A percentile compares a stretch with the other conserved stretches of the same genome.
phyloP scores from a whole-genome alignment of 169 alveolate genomes.

The Plasmodium gaboni region DNA sequence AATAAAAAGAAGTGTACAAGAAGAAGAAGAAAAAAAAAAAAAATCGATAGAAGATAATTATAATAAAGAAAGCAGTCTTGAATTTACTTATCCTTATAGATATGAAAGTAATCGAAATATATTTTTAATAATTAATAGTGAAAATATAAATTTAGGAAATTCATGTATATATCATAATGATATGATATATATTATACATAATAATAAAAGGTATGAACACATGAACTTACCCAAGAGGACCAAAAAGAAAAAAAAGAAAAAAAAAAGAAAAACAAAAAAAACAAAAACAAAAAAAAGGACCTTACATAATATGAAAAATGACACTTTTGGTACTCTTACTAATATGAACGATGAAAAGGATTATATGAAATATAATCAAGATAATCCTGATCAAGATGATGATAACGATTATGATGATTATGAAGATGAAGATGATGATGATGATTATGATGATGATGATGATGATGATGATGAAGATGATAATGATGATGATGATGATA shows the following conservation, averaged over 20 bases:
- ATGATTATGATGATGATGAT: neutral
- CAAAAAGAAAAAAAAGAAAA: constrained; percentile 23
- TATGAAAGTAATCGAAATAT: constrained; percentile 56
- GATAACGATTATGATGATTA: neutral
- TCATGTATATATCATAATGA: constrained; percentile 54
- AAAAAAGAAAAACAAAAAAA: constrained; percentile 31
- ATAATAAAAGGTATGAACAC: constrained; percentile 74
- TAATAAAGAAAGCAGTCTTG: constrained; percentile 54
- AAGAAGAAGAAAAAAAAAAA: constrained; percentile 11
- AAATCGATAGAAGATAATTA: neutral
- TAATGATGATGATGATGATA: too few species aligned
- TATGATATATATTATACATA: constrained; percentile 63
- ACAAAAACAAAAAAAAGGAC: constrained; percentile 23
- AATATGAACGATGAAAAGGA: neutral
- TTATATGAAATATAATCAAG: constrained; percentile 15
- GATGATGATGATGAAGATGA: too few species aligned
- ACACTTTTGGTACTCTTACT: constrained; percentile 22
- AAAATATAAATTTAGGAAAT: constrained; percentile 48
- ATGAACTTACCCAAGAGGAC: constrained; percentile 47
- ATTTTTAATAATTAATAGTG: constrained; percentile 60
- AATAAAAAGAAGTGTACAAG: neutral
- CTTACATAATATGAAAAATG: constrained; percentile 9
- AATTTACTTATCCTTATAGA: constrained; percentile 63
- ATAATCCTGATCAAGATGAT: neutral
- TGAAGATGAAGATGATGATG: constrained; percentile 13